Percentiles rank a stretch among this genome's conserved stretches.
Conservation (phyloP, 75 land plant species). For the Sequoia sempervirens region DNA sequence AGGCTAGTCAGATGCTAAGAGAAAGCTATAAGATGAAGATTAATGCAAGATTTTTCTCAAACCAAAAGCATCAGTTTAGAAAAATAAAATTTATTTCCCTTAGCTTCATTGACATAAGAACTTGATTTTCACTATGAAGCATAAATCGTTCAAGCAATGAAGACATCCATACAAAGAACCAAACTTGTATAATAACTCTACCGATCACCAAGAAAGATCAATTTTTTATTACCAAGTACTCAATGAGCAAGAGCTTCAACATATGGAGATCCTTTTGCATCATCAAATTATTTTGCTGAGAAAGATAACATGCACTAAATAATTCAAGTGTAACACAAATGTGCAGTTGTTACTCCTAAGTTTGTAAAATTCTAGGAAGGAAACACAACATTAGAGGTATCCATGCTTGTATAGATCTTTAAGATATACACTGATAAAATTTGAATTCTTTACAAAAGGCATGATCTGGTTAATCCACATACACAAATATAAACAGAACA, state of each 20-base stretch:
- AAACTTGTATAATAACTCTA: background rate
- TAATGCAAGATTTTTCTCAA: background rate
- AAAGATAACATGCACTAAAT: background rate
- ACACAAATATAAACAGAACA: background rate
- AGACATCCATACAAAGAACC: background rate
- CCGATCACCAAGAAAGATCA: background rate
- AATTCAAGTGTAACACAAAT: background rate
- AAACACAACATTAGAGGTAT: background rate
- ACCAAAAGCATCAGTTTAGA: background rate
- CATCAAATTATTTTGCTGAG: background rate
- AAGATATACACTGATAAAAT: background rate
- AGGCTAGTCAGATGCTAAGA: background rate
- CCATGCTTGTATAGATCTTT: background rate
- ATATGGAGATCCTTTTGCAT: background rate
- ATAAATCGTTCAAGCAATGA: background rate
- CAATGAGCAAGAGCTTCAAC: background rate
- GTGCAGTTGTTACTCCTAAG: background rate
- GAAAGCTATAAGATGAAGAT: background rate
- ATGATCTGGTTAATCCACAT: background rate
- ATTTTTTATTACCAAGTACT: background rate
- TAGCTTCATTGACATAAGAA: background rate
- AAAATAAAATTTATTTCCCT: background rate
- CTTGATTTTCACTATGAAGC: background rate
- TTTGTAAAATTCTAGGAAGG: background rate
- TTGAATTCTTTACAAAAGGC: background rate